Evolutionary conservation across 345 rosid species (phyloP).

Genomic region (Capsella bursapastoris): DNA sequence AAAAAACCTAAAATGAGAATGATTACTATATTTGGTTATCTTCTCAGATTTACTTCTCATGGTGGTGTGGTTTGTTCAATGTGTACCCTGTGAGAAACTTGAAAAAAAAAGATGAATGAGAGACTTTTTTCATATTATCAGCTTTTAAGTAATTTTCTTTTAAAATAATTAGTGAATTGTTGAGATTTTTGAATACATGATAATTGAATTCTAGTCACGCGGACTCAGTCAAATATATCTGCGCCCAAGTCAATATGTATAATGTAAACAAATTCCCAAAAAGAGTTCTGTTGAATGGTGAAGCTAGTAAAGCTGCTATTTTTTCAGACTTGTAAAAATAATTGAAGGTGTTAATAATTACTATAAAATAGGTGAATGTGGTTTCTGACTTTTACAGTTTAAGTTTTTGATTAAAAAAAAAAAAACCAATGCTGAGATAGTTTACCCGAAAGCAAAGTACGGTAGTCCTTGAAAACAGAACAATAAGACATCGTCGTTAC

Average conservation of each 20-base stretch:
- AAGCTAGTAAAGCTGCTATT: constrained; percentile 13
- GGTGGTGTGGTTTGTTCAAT: constrained; percentile 36
- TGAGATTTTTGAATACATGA: not conserved
- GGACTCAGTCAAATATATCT: constrained; percentile 11
- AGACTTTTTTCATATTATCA: constrained; percentile 18
- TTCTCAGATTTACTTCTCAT: constrained; percentile 33
- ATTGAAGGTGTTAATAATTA: not conserved
- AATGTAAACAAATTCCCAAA: not conserved
- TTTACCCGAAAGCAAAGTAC: not conserved
- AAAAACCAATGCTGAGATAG: not conserved
- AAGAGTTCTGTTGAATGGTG: not conserved
- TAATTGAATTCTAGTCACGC: constrained; percentile 7
- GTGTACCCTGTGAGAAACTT: constrained; percentile 35
- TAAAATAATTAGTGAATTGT: not conserved
- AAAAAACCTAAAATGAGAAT: constrained; percentile 12
- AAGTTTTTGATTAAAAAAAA: too few relatives aligned
- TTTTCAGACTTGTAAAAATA: not conserved
- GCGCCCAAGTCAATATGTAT: not conserved
- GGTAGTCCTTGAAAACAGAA: constrained; percentile 31
- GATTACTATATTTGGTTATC: constrained; percentile 28
- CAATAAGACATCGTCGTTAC: constrained; percentile 35
- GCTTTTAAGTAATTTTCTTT: constrained; percentile 1
- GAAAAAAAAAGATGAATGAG: constrained; percentile 15
- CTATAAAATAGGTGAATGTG: not conserved
- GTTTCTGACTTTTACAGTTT: too few relatives aligned